phyloP scores from a whole-genome alignment of 495 filamentous ascomycete genomes.

The Daldinia concentrica region DNA sequence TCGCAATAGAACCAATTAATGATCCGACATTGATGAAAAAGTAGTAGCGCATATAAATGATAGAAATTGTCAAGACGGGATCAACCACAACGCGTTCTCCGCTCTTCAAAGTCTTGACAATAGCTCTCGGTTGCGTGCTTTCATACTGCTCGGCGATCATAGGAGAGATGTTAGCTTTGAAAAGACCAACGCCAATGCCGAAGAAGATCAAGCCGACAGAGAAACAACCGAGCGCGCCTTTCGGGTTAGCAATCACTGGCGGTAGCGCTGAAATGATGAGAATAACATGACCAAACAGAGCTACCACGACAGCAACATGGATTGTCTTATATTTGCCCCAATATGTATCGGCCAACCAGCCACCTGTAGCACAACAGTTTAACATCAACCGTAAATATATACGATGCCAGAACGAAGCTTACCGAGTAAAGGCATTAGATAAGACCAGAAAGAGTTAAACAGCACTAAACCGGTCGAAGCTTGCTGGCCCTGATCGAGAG shows the following conservation, averaged over 20 bases:
- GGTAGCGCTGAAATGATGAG: conserved; percentile 71
- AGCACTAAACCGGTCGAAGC: conserved; percentile 70
- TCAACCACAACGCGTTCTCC: conserved; percentile 77
- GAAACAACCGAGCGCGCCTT: conserved; percentile 66
- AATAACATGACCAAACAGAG: conserved; percentile 72
- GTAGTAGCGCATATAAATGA: conserved; percentile 73
- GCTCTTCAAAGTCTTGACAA: conserved; percentile 55
- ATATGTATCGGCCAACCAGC: conserved; percentile 76
- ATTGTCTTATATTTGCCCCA: conserved; percentile 79
- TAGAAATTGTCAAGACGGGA: conserved; percentile 66
- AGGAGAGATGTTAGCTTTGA: conserved; percentile 72
- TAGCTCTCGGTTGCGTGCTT: conserved; percentile 47
- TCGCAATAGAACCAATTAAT: conserved; percentile 58
- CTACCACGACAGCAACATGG: conserved; percentile 62
- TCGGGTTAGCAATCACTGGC: conserved; percentile 63
- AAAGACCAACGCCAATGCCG: conserved; percentile 70
- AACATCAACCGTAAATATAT: conserved; percentile 1
- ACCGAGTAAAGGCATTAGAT: conserved; percentile 71
- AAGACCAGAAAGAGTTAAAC: conserved; percentile 81
- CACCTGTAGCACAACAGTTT: conserved; percentile 52
- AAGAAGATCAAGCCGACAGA: conserved; percentile 71
- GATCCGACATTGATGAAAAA: conserved; percentile 77
- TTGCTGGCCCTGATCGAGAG: conserved; percentile 71
- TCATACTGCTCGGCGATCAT: conserved; percentile 67
- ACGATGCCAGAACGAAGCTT: conserved; percentile 1